A percentile compares a stretch with the other conserved stretches of the same genome.
Evolutionary conservation across 306 rosid species (phyloP).

Genomic region (Glycyrrhiza uralensis): DNA sequence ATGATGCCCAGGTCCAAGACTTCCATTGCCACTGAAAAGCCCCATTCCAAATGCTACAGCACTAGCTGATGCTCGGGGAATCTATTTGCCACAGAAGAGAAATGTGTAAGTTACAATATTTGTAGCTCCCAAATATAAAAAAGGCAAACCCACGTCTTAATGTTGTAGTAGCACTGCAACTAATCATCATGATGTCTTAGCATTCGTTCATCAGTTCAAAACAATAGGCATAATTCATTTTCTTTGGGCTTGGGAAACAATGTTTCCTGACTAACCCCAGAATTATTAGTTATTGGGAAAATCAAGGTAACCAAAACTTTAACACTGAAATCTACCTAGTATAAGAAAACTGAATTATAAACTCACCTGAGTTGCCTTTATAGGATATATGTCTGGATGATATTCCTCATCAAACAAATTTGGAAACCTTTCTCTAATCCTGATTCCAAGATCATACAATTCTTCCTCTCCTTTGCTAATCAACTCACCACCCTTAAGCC

Average conservation of each 20-base stretch:
- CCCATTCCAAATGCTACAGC: slow-evolving; percentile 99
- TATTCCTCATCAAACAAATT: slow-evolving; percentile 71
- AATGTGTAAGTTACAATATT: slow-evolving; percentile 17
- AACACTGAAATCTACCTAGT: background rate
- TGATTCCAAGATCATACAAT: slow-evolving; percentile 66
- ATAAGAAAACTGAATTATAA: too few species aligned
- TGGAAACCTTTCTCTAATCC: slow-evolving; percentile 63
- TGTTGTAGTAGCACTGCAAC: background rate
- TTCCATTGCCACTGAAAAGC: slow-evolving; percentile 72
- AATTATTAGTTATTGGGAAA: background rate
- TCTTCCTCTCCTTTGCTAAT: slow-evolving; percentile 72
- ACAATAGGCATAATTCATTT: background rate
- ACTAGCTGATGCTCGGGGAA: slow-evolving; percentile 95
- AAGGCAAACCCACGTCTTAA: background rate
- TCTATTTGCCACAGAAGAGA: slow-evolving; percentile 40
- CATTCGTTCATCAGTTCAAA: slow-evolving; percentile 4
- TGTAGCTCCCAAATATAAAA: background rate
- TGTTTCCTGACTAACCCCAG: background rate
- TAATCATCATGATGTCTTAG: background rate
- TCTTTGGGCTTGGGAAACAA: background rate
- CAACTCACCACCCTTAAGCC: slow-evolving; percentile 70
- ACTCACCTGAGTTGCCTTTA: slow-evolving; percentile 77
- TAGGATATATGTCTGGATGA: slow-evolving; percentile 74
- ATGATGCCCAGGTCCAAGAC: slow-evolving; percentile 68
- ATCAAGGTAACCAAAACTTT: background rate